phyloP scores from a whole-genome alignment of 257 asterid species.

The Pogostemon cablin region DNA sequence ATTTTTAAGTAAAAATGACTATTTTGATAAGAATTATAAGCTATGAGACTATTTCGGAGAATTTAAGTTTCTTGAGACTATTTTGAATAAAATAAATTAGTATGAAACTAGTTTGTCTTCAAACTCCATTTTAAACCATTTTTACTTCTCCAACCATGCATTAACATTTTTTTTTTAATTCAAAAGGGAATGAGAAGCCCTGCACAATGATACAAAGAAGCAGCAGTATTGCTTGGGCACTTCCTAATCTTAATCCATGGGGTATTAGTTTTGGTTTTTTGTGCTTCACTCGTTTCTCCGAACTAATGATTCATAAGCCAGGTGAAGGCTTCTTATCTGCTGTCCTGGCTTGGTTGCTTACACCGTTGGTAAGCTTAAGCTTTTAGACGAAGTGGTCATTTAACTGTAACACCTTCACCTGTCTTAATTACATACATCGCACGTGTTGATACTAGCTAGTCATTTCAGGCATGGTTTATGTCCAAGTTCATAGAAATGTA shows the following conservation, averaged over 20 bases:
- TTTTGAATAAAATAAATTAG: too few relatives aligned
- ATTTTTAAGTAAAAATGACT: too few relatives aligned
- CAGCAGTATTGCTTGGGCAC: constrained; percentile 47
- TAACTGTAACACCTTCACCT: neutral
- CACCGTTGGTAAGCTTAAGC: constrained; percentile 58
- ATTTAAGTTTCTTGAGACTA: too few relatives aligned
- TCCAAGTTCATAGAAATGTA: constrained; percentile 59
- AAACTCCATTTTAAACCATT: too few relatives aligned
- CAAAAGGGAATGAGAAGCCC: constrained; percentile 39
- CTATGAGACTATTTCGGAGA: too few relatives aligned
- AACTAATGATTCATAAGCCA: constrained; percentile 79
- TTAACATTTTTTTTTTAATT: too few relatives aligned
- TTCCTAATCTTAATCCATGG: constrained; percentile 44
- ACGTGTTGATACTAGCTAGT: neutral
- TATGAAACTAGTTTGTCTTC: too few relatives aligned
- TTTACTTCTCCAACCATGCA: too few relatives aligned
- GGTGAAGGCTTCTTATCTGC: constrained; percentile 48
- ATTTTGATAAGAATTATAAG: too few relatives aligned
- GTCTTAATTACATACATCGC: neutral
- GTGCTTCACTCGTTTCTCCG: constrained; percentile 56
- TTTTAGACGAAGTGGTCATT: constrained; percentile 32
- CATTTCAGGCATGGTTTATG: constrained; percentile 52
- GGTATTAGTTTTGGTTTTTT: constrained; percentile 45
- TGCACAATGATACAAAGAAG: constrained; percentile 59
- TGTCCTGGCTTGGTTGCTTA: constrained; percentile 44